These are phyloP conservation scores for Verticillium klebahnii DNA, from an alignment of 2,329 filamentous ascomycete genomes.

Conservation along the genomic window DNA sequence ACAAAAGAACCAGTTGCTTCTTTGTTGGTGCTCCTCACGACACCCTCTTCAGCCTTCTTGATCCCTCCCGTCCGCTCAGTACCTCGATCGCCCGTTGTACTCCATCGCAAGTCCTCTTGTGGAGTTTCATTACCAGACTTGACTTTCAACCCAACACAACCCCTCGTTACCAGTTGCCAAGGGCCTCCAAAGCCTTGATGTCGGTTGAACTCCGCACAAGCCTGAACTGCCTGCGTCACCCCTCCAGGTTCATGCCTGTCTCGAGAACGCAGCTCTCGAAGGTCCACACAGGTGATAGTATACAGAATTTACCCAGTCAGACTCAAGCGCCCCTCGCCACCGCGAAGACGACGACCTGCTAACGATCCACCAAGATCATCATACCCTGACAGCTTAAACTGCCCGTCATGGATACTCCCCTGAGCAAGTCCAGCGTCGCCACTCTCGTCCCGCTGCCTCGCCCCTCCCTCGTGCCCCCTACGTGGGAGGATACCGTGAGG, in stretches of 20 bases:
- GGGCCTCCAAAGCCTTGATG: slow-evolving; percentile 40
- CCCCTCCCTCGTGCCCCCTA: slow-evolving; percentile 46
- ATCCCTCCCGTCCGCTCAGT: not conserved
- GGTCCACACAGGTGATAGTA: slow-evolving; percentile 54
- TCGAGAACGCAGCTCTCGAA: slow-evolving; percentile 50
- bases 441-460: slow-evolving; percentile 12
- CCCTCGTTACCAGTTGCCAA: not conserved
- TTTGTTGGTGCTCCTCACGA: not conserved
- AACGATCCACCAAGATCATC: not conserved
- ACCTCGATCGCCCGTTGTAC: not conserved
- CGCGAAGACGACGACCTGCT: not conserved
- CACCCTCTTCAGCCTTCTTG: not conserved
- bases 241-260: slow-evolving; percentile 52
- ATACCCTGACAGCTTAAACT: not conserved
- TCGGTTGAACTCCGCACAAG: slow-evolving; percentile 53
- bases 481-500: slow-evolving; percentile 55
- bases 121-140: slow-evolving; percentile 1
- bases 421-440: slow-evolving; percentile 10
- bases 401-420: slow-evolving; percentile 26
- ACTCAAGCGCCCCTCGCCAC: not conserved
- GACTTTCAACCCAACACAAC: slow-evolving; percentile 2
- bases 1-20: not conserved
- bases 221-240: slow-evolving; percentile 52
- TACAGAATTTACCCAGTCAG: slow-evolving; percentile 46
- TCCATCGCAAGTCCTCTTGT: slow-evolving; percentile 1